Evolutionary conservation across 805 yeast genomes (phyloP).

Genomic region (Saccharomyces kudriavzevii): DNA sequence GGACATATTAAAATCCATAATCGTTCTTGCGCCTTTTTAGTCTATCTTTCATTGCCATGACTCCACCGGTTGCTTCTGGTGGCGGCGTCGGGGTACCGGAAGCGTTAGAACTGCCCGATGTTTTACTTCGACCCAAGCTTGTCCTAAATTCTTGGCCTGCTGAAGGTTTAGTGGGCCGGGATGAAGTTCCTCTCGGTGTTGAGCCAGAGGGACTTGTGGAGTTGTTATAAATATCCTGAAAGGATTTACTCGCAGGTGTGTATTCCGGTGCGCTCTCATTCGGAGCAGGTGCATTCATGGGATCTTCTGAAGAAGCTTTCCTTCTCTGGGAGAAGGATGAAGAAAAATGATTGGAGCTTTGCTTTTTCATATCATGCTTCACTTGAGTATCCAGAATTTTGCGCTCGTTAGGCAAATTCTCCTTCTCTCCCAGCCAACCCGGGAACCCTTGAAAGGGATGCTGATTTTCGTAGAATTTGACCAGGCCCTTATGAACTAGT

Average conservation of each 20-base stretch:
- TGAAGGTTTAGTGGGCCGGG: neutral
- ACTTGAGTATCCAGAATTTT: slow-evolving; percentile 24
- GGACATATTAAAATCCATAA: neutral
- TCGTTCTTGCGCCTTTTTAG: neutral
- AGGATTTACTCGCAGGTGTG: neutral
- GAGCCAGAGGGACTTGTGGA: neutral
- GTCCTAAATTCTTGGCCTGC: neutral
- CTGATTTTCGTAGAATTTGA: slow-evolving; percentile 32
- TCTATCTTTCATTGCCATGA: neutral
- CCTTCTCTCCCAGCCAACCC: slow-evolving; percentile 32
- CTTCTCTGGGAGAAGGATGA: slow-evolving; percentile 7
- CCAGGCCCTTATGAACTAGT: slow-evolving; percentile 38
- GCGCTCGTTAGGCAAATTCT: slow-evolving; percentile 28
- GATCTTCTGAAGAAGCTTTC: slow-evolving; percentile 8
- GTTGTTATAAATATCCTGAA: neutral
- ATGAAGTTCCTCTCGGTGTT: neutral
- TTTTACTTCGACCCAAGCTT: neutral
- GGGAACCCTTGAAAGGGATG: slow-evolving; percentile 32
- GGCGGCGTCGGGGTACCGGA: neutral
- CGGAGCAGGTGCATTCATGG: neutral
- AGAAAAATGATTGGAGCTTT: slow-evolving; percentile 3
- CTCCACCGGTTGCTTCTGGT: neutral
- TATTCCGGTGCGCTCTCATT: neutral
- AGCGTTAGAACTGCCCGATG: neutral
- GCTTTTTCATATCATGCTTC: slow-evolving; percentile 7